Conservation (phyloP, 805 yeast species). For the Wickerhamomyces canadensis region DNA sequence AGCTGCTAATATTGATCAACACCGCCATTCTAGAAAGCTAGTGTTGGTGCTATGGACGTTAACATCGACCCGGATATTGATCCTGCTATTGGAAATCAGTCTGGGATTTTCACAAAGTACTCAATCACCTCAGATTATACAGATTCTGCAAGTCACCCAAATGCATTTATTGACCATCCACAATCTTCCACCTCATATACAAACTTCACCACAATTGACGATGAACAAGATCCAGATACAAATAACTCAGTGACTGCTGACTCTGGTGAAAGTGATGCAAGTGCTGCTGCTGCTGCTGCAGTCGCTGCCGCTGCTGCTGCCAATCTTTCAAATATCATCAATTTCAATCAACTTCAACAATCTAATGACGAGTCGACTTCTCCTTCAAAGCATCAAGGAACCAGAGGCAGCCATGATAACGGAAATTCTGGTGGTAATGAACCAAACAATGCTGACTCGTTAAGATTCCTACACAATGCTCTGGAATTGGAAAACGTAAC, state of each 20-base stretch:
- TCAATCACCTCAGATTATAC: slow-evolving; percentile 11
- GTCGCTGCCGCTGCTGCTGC: slow-evolving; percentile 22
- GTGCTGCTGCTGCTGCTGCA: slow-evolving; percentile 7
- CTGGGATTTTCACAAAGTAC: slow-evolving; percentile 17
- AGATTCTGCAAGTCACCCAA: slow-evolving; percentile 1
- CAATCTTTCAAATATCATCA: slow-evolving; percentile 21
- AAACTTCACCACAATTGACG: slow-evolving; percentile 2
- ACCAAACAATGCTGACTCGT: neutral
- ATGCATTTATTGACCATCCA: slow-evolving; percentile 1
- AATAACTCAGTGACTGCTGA: slow-evolving; percentile 4
- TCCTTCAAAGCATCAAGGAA: neutral
- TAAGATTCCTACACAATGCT: slow-evolving; percentile 12
- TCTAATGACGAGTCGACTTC: slow-evolving; percentile 5
- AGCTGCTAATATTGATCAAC: no score
- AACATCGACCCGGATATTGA: slow-evolving; percentile 14
- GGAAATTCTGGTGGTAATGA: neutral
- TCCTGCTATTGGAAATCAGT: slow-evolving; percentile 19
- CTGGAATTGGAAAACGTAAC: neutral
- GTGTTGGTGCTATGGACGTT: no score
- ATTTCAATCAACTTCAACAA: slow-evolving; percentile 21
- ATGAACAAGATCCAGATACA: slow-evolving; percentile 1
- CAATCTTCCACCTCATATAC: neutral
- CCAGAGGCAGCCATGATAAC: no score
- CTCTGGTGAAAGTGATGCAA: slow-evolving; percentile 1
- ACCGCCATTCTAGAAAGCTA: no score